Evolutionary conservation across 2,329 filamentous ascomycete species (phyloP), one percentile per base, ranked within the genome.

Genomic region (Rhynchosporium secalis): DNA sequence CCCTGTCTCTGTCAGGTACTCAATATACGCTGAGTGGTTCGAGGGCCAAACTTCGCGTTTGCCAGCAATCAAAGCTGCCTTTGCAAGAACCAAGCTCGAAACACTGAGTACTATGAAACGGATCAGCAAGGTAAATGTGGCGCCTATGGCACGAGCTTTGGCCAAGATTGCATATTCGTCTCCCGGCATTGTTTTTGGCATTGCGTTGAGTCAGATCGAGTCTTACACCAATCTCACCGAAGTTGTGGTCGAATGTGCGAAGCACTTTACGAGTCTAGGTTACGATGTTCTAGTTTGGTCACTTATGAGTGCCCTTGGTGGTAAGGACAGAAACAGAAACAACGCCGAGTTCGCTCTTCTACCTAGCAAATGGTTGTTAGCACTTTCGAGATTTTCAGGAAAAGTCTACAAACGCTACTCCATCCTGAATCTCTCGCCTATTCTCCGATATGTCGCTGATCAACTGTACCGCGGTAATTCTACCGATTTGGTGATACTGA

Each of bases 281-380:
- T 96, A 96, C 73, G 95, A 99, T 75, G 91, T 96, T 38, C 81
- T 99, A 49, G 90, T 92, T 3, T 99, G 94, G 92, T 91, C 92
- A 26, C 80, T 99, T 49, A 86, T 99, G 76, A 96, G 87, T 72
- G 86, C 86, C 1, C 77, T 89, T 12, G 85, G 85, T 59, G 84
- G 84, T 56, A 85, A 86, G 67, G 81, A 83, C 58, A 80, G 86
- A 71, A 87, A 85, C 71, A 80, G 86, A 41, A 87, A 83, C 4
- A 85, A 86, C 69, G 82, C 82, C 31, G 81, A 83, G 51, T 86
- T 86, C 40, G 83, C 86, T 2, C 78, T 88, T 10, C 83, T 96
- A 29, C 95, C 93, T 31, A 96, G 92, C 75, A 86, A 88, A 71
- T 99, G 96, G 96, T 81, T 99, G 28, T 88, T 93, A 74, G 92